A percentile compares a stretch with the other conserved stretches of the same genome.
These are phyloP conservation scores for Orbilia ellipsospora DNA, from an alignment of 2,329 filamentous ascomycete species.

Conservation along the genomic window DNA sequence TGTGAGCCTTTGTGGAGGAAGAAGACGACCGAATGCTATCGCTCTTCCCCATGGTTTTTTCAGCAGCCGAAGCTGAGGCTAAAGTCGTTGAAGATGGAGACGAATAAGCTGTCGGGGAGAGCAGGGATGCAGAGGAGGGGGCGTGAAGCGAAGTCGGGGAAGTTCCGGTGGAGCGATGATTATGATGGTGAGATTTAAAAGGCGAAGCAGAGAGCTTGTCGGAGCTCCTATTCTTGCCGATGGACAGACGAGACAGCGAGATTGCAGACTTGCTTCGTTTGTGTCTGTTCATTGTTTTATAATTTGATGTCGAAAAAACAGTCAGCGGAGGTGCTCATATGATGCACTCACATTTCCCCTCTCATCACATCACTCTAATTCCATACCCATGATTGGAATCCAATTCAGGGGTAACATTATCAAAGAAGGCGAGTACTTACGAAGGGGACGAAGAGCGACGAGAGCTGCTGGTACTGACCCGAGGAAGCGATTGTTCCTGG, in stretches of 20 bases:
- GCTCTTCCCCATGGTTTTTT: constrained; percentile 34
- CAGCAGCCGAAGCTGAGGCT: constrained; percentile 1
- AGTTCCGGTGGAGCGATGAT: constrained; percentile 12
- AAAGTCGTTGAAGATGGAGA: no score
- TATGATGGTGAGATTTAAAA: constrained; percentile 11
- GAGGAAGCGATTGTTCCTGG: background rate
- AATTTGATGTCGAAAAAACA: no score
- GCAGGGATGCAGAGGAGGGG: constrained; percentile 60
- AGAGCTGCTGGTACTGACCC: constrained; percentile 34
- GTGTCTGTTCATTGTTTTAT: constrained; percentile 21
- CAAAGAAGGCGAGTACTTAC: constrained; percentile 7
- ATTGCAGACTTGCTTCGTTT: constrained; percentile 46
- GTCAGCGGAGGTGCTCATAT: constrained; percentile 40
- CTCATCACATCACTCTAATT: no score
- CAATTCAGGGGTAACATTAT: background rate
- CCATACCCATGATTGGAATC: no score
- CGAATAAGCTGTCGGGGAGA: constrained; percentile 19
- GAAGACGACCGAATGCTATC: constrained; percentile 41
- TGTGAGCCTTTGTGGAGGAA: constrained; percentile 42
- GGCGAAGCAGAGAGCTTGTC: constrained; percentile 33
- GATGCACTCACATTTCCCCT: background rate
- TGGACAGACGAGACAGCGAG: constrained; percentile 46
- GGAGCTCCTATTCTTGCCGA: constrained; percentile 39
- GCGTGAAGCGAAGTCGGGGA: constrained; percentile 67
- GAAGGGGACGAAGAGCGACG: constrained; percentile 27